Evolutionary conservation across 2,329 filamentous ascomycete species (phyloP).

Genomic region (Geosmithia morbida): DNA sequence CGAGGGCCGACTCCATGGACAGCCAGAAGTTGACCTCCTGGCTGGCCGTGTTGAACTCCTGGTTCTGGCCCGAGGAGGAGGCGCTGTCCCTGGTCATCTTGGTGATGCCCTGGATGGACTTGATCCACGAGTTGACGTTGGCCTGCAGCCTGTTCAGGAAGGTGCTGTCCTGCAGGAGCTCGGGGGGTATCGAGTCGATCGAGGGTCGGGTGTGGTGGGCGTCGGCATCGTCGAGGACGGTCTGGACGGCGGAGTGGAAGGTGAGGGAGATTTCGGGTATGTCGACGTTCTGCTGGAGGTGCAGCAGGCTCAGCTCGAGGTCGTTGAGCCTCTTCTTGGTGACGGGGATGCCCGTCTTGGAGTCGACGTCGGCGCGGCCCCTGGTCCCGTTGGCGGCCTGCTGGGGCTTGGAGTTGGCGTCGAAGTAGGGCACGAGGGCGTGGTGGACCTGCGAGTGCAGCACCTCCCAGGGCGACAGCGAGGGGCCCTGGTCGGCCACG

Average conservation of each 20-base stretch:
- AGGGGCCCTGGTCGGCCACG: conserved; percentile 54
- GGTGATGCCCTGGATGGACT: conserved; percentile 92
- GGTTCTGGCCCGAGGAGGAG: conserved; percentile 14
- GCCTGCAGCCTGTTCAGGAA: conserved; percentile 91
- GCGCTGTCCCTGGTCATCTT: conserved; percentile 76
- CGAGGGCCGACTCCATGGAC: conserved; percentile 87
- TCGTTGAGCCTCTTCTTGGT: conserved; percentile 96
- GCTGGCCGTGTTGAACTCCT: conserved; percentile 55
- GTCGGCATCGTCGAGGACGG: conserved; percentile 65
- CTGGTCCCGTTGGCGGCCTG: conserved; percentile 51
- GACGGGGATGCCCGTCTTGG: conserved; percentile 89
- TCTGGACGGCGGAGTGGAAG: conserved; percentile 79
- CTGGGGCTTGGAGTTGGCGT: conserved; percentile 81
- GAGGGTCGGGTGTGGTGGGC: conserved; percentile 52
- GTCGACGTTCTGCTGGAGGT: conserved; percentile 94
- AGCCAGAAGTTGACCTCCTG: conserved; percentile 99
- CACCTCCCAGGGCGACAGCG: conserved; percentile 77
- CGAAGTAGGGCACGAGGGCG: conserved; percentile 88
- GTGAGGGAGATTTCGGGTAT: conserved; percentile 84
- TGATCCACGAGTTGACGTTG: conserved; percentile 96
- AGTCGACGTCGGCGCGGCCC: conserved; percentile 64
- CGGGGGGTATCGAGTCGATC: conserved; percentile 61
- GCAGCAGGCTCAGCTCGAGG: conserved; percentile 75
- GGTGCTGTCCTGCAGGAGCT: conserved; percentile 72
- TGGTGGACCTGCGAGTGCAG: conserved; percentile 85